Base-by-base conservation (phyloP, 441 rosid species). In the Adansonia grandidieri region DNA sequence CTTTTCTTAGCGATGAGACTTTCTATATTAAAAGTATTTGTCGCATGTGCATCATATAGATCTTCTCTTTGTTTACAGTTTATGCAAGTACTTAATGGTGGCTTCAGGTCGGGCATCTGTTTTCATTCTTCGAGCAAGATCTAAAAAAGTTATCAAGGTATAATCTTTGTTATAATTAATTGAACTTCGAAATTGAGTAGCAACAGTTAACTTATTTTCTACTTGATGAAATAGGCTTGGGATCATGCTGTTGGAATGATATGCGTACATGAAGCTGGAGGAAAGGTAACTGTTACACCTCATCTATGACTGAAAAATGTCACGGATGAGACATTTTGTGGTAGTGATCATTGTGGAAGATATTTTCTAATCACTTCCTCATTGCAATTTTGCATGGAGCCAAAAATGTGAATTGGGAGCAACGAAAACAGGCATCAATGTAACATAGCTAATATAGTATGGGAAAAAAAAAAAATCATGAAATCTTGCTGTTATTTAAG, bases 221-320 rank as follows among this genome's bases (percentile, higher is more conserved):
- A 22, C 63, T 77, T 42, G 22, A 75, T 9, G 42, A 42, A 83
- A 53, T 80, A 96, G 99, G 87, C 88, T 58, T 96, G 98, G 99
- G 98, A 96, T 87, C 99, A 94, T 90, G 97, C 97, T 84, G 97
- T 89, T 80, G 98, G 99, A 56, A 80, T 90, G 76, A 87, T 94
- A 81, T 96, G 99, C 7, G 95, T 92, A 71, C 90, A 81, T 78
- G 99, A 96, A 88, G 97, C 99, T 0, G 97, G 97, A 74, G 99
- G 99, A 80, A 93, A 85, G 97, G 99, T 68, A 67, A 50, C 13
- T n/a, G 10, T 65, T n/a, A 65, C 48, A 65, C 65, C 4, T 48
- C 53, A 13, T 22, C 15, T 1, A 15, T 22, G 6, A 61, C 6
- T 4, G 37, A 60, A 10, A 10, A 3, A 22, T 10, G 7, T 2